Conservation (phyloP, 2,329 filamentous ascomycete species). For the Sporothrix humicola region DNA sequence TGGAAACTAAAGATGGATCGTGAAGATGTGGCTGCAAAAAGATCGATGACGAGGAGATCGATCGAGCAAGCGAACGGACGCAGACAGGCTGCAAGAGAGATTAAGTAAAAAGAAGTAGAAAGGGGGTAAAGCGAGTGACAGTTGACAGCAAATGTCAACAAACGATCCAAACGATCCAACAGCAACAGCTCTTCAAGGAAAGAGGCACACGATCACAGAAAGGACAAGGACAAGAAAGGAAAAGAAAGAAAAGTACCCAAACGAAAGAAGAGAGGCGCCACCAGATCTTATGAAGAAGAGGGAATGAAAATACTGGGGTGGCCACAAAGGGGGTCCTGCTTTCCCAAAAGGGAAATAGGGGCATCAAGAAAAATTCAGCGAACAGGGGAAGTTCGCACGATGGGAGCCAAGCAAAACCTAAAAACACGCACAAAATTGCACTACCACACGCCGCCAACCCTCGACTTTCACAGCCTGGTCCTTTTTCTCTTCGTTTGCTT, state of each 20-base stretch:
- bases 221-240: background rate
- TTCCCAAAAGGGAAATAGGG: background rate
- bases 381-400: background rate
- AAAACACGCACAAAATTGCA: background rate
- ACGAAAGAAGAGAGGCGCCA: background rate
- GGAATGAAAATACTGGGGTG: background rate
- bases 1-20: background rate
- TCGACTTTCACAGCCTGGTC: background rate
- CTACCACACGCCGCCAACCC: background rate
- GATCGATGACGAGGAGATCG: background rate
- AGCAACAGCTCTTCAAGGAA: background rate
- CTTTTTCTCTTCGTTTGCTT: no score
- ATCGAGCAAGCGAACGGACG: slow-evolving; percentile 19
- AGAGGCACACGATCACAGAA: background rate
- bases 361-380: background rate
- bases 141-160: slow-evolving; percentile 1
- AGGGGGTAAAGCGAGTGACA: background rate
- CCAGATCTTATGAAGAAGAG: slow-evolving; percentile 22
- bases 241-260: background rate
- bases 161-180: background rate
- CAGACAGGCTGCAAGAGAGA: slow-evolving; percentile 14
- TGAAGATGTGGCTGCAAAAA: background rate
- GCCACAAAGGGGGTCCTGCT: background rate
- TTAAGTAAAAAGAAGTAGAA: no score
- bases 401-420: background rate